Evolutionary conservation across 805 yeast genomes (phyloP), one percentile per base, ranked within the genome.

Genomic region (Lachancea kluyveri): DNA sequence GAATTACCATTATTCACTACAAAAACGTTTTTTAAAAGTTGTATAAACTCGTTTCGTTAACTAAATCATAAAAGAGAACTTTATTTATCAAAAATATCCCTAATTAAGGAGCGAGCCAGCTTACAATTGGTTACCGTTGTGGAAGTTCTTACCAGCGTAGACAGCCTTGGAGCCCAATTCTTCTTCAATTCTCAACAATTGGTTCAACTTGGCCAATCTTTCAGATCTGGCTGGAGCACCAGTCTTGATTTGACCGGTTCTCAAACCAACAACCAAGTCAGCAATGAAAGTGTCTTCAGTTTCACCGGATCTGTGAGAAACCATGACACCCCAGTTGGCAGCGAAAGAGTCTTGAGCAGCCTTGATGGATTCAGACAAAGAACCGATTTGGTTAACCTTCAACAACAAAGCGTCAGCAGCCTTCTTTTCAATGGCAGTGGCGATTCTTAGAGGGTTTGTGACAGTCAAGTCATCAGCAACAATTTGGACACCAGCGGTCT

Each of bases 181-280:
- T 75, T 90, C 95, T 78, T 92, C 97, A 60, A 90, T 90, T 74
- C 97, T 85, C 67, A 90, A 78, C 68, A 90, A 79, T 78, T 90
- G 96, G 88, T 90, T 90, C 68, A 82, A 79, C 76, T 90, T 90
- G 66, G 97, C 97, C 69, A 92, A 81, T 81, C 98, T 90, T 77
- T 90, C 98, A 52, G 96, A 85, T 77, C 98, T 88, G 54, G 96
- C 95, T 64, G 97, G 97, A 64, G 98, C 97, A 80, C 98, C 98
- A 54, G 96, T 85, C 88, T 90, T 90, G 71, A 90, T 84, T 77
- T 90, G 97, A 66, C 96, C 98, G 50, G 94, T 58, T 80, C 96
- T 86, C 67, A 90, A 77, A 76, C 97, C 97, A 57, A 92, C 98
- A 59, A 86, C 74, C 64, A 90, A 77, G 70, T 90, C 97, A 61